Evolutionary conservation across 2,329 filamentous ascomycete genomes (phyloP), one percentile per base, ranked within the genome.

Genomic region (Chalara sp.): DNA sequence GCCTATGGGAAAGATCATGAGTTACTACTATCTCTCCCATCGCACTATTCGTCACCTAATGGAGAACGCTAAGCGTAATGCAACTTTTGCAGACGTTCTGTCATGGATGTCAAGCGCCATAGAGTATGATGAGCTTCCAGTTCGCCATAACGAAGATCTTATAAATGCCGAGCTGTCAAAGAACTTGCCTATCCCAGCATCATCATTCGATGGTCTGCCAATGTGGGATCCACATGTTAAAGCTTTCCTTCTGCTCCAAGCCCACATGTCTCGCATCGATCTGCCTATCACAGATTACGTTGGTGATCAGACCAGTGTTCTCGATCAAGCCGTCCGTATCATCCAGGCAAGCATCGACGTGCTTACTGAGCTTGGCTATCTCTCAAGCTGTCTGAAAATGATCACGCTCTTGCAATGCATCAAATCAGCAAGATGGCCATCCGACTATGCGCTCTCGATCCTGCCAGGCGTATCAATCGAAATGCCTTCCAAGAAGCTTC

Each of bases 191-290:
- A 76, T 80, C 53, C 70, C 76, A 44, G 60, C 60, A 13, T 55
- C 59, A 5, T 56, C 59, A 6, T 65, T 66, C 0, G 79, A 75
- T 5, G 84, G 83, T 7, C 72, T 96, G 40, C 92, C 92, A 1
- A 87, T 99, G 84, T 99, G 93, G 93, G 93, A 99, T 71, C 93
- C 93, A 0, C 93, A 99, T 65, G 89, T 97, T 64, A 99, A 99
- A 68, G 84, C 93, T 0, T 97, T 96, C 72, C 73, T 99, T 37
- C 78, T 99, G 1, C 78, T 99, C 0, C 95, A 99, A 69, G 90
- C 93, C 0, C 90, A 96, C 70, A 95, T 99, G 81, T 89, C 87
- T 21, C 86, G 92, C 51, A 86, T 97, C 58, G 84, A 92, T 49
- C 81, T 99, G 4, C 95, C 95, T 4, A 96, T 99, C 52, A 86